Evolutionary conservation across 2,329 filamentous ascomycete genomes (phyloP).

Genomic region (Shiraia bambusicola): DNA sequence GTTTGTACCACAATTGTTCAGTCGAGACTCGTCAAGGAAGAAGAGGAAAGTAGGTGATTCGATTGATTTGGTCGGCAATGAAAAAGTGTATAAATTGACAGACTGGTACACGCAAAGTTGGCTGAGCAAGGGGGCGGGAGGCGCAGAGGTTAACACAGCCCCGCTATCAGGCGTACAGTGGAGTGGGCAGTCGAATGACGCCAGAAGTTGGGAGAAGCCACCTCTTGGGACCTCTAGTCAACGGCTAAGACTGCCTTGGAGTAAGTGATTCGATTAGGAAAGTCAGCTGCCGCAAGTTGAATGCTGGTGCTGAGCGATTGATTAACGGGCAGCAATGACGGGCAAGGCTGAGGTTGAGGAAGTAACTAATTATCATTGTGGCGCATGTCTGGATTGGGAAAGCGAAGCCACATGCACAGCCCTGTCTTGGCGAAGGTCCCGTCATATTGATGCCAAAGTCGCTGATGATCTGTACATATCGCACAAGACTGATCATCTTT

Average conservation of each 20-base stretch:
- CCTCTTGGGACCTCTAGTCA: slow-evolving; percentile 2
- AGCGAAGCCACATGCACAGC: neutral
- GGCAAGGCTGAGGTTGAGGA: neutral
- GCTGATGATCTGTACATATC: neutral
- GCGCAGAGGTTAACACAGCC: slow-evolving; percentile 7
- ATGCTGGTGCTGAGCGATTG: neutral
- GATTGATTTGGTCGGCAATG: slow-evolving; percentile 1
- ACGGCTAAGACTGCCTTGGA: neutral
- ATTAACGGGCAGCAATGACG: neutral
- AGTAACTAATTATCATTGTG: neutral
- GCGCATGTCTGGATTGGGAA: neutral
- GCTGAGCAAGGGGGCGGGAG: neutral
- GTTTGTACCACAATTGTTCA: no score
- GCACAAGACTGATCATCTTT: no score
- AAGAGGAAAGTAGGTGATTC: neutral
- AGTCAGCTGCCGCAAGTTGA: slow-evolving; percentile 1
- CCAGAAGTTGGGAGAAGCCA: slow-evolving; percentile 1
- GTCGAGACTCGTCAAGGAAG: neutral
- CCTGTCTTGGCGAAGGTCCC: neutral
- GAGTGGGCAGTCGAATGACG: slow-evolving; percentile 1
- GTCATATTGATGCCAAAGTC: neutral
- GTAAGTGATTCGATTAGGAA: neutral
- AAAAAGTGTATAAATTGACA: neutral
- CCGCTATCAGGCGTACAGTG: slow-evolving; percentile 1
- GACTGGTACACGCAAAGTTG: neutral